A percentile compares a stretch with the other conserved stretches of the same genome.
These are phyloP conservation scores for Penicillium alfredii DNA, from an alignment of 495 filamentous ascomycete genomes.

Conservation along the genomic window DNA sequence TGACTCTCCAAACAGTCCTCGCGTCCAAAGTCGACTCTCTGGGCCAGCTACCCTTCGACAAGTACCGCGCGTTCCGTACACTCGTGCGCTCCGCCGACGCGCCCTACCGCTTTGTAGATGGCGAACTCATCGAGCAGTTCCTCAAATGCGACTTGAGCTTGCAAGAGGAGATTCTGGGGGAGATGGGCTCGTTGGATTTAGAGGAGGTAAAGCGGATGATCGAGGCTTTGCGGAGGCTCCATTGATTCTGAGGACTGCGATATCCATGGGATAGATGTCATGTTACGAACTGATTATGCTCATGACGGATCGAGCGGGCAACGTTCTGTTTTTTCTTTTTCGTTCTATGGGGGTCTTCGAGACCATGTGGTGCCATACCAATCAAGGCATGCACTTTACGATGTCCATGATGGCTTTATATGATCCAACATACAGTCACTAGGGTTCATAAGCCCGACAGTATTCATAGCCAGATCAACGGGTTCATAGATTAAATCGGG, in stretches of 20 bases:
- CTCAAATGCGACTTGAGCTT: slow-evolving; percentile 57
- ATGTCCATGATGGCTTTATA: no score
- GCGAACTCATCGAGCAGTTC: slow-evolving; percentile 84
- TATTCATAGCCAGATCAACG: no score
- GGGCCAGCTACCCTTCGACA: slow-evolving; percentile 66
- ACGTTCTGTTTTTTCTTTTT: no score
- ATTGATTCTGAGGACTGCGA: slow-evolving; percentile 32
- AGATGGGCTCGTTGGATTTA: slow-evolving; percentile 52
- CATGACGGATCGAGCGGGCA: no score
- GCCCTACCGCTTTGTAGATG: slow-evolving; percentile 86
- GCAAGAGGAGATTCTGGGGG: slow-evolving; percentile 59
- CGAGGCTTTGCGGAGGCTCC: slow-evolving; percentile 67
- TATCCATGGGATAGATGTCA: no score
- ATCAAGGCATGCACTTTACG: no score
- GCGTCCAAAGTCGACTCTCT: slow-evolving; percentile 57
- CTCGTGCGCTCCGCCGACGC: slow-evolving; percentile 62
- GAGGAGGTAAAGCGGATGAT: slow-evolving; percentile 67
- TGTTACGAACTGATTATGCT: no score
- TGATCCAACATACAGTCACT: no score
- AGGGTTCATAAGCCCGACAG: no score
- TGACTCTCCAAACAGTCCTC: slow-evolving; percentile 71
- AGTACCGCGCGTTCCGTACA: slow-evolving; percentile 73
- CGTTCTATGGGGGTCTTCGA: no score
- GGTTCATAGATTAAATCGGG: no score
- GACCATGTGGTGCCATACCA: no score